These are phyloP conservation scores for Myriosclerotinia curreyana DNA, from an alignment of 2,329 filamentous ascomycete genomes.

Conservation along the genomic window DNA sequence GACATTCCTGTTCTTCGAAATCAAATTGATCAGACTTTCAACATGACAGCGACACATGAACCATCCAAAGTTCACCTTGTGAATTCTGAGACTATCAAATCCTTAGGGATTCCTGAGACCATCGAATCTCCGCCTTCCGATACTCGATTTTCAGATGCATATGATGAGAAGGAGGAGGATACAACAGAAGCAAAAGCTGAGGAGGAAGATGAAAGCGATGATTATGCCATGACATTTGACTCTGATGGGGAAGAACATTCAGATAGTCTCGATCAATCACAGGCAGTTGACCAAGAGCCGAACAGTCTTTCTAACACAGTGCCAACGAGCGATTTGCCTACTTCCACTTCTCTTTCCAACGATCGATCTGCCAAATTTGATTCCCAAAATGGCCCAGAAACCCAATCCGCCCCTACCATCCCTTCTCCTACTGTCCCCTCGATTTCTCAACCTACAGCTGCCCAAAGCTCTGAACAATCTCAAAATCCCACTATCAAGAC, in stretches of 20 bases:
- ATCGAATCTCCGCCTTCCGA: conserved; percentile 32
- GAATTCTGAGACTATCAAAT: conserved; percentile 20
- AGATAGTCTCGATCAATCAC: conserved; percentile 39
- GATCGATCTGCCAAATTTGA: conserved; percentile 27
- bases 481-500: conserved; percentile 27
- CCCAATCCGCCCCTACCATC: conserved; percentile 30
- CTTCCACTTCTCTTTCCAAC: conserved; percentile 25
- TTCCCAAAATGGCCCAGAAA: conserved; percentile 26
- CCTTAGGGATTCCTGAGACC: conserved; percentile 17
- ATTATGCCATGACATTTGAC: conserved; percentile 42
- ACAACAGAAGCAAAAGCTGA: conserved; percentile 27
- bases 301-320: conserved; percentile 31
- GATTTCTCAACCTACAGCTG: conserved; percentile 27
- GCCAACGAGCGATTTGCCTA: conserved; percentile 28
- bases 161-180: conserved; percentile 36
- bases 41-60: conserved; percentile 58
- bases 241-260: conserved; percentile 38
- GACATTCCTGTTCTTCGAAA: conserved; percentile 68
- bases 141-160: conserved; percentile 40
- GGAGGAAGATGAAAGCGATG: conserved; percentile 37
- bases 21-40: conserved; percentile 69
- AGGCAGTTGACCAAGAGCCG: conserved; percentile 35
- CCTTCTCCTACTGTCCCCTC: conserved; percentile 27
- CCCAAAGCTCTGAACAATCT: conserved; percentile 25
- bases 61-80: conserved; percentile 22